These are phyloP conservation scores for Aschersonia sp. DNA, from an alignment of 2,329 filamentous ascomycete genomes.

Conservation along the genomic window DNA sequence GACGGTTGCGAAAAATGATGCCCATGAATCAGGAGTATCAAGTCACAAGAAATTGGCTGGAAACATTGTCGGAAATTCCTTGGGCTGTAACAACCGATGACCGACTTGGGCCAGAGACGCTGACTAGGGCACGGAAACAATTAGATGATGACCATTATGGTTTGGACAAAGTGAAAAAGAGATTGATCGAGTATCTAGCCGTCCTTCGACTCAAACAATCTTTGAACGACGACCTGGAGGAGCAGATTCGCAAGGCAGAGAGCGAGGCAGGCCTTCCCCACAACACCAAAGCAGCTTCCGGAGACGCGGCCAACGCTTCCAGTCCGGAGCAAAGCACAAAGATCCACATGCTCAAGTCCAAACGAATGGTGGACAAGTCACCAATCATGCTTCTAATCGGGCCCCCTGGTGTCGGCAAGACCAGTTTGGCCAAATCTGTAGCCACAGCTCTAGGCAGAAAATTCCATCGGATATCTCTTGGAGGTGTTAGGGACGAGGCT, in stretches of 20 bases:
- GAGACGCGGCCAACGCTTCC: constrained; percentile 18
- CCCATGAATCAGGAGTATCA: constrained; percentile 93
- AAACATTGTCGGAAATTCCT: constrained; percentile 86
- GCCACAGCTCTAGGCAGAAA: constrained; percentile 85
- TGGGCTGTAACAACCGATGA: constrained; percentile 81
- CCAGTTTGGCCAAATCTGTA: constrained; percentile 83
- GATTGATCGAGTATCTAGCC: constrained; percentile 85
- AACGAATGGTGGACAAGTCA: constrained; percentile 85
- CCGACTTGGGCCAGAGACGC: constrained; percentile 65
- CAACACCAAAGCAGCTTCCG: constrained; percentile 47
- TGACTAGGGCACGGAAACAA: constrained; percentile 71
- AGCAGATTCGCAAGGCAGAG: constrained; percentile 57
- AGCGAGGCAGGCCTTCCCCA: constrained; percentile 40
- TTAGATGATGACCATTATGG: constrained; percentile 95
- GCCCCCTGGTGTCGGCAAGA: constrained; percentile 91
- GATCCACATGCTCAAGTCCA: constrained; percentile 62
- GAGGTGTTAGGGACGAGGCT: constrained; percentile 89
- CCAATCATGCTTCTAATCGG: constrained; percentile 89
- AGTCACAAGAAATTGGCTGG: constrained; percentile 83
- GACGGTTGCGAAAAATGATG: constrained; percentile 85
- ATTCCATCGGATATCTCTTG: constrained; percentile 93
- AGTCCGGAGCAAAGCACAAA: constrained; percentile 38
- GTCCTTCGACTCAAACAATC: constrained; percentile 92
- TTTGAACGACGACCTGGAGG: constrained; percentile 70
- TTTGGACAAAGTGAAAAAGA: constrained; percentile 92